Evolutionary conservation across 2,329 filamentous ascomycete genomes (phyloP), one percentile per base, ranked within the genome.

Genomic region (Sporothrix euskadiensis): DNA sequence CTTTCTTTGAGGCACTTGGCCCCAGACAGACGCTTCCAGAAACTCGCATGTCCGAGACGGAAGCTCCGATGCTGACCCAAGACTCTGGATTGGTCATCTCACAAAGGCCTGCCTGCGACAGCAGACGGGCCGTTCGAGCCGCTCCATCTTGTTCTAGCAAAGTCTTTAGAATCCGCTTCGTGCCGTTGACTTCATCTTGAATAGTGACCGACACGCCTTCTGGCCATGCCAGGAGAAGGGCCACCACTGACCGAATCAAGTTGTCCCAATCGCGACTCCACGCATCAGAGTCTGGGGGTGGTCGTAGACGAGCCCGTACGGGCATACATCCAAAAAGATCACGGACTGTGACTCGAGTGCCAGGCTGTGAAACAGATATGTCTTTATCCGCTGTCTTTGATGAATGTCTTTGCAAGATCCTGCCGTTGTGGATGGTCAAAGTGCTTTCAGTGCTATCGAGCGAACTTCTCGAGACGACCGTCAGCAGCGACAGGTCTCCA

Each of bases 271-370:
- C 86, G 76, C 86, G 91, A 26, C 87, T 81, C 73, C 73, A 72
- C 7, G 68, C 68, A 4, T 57, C 9, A 0, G 69, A n/a, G 2
- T 10, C 56, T 5, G 56, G 9, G 66, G 90, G 83, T 0, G 88
- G 88, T 75, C 94, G 88, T 77, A 94, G 92, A 79, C 96, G 97
- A 35, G 97, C 91, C 16, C 95, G 90, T 14, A 98, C 95, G 0
- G 95, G 94, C 88, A 98, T 93, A 74, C 90, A 92, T 0, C 94
- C 94, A 81, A 98, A 98, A 0, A 98, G 84, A 80, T 97, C 91
- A 73, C 90, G 88, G 6, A 97, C 91, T 0, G 86, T 87, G 1
- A 95, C 89, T 39, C 89, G 88, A 0, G 94, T 97, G 4, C 95
- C 95, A 82, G 93, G 89, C 26, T 83, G 80, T 0, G n/a, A 1